A percentile compares a stretch with the other conserved stretches of the same genome.
Evolutionary conservation across 1,139 yeast species (phyloP).

Genomic region (Kodamaea alishanica): DNA sequence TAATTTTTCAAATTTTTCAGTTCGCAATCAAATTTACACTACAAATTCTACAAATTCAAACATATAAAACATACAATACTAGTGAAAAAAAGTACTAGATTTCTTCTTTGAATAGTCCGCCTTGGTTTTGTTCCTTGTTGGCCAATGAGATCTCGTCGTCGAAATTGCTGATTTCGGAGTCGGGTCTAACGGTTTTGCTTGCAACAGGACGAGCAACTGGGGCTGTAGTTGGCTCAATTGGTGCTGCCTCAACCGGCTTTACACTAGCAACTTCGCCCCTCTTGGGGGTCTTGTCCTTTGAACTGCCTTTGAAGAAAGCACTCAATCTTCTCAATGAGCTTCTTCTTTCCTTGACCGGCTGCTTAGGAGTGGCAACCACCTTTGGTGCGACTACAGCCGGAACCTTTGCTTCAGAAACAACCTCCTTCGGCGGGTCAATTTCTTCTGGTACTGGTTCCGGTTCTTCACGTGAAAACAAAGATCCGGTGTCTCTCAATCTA

Average conservation of each 20-base stretch:
- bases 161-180: constrained; percentile 12
- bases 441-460: constrained; percentile 22
- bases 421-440: constrained; percentile 16
- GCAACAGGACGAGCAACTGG: not conserved
- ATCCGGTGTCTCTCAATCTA: constrained; percentile 39
- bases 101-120: constrained; percentile 46
- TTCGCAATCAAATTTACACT: not conserved
- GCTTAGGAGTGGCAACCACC: not conserved
- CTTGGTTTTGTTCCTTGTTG: constrained; percentile 20
- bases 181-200: constrained; percentile 6
- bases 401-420: constrained; percentile 16
- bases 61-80: constrained; percentile 3
- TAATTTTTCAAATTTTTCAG: not conserved
- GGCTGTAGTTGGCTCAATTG: not conserved
- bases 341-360: constrained; percentile 9
- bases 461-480: constrained; percentile 33
- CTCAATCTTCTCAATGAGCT: constrained; percentile 13
- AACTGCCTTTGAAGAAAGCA: constrained; percentile 10
- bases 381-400: constrained; percentile 5
- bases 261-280: not conserved
- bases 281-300: constrained; percentile 6
- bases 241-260: not conserved
- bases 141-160: constrained; percentile 33
- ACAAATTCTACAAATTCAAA: constrained; percentile 1
- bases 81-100: constrained; percentile 19